Base-by-base conservation (phyloP, 306 rosid species). In the Fragaria iinumae region DNA sequence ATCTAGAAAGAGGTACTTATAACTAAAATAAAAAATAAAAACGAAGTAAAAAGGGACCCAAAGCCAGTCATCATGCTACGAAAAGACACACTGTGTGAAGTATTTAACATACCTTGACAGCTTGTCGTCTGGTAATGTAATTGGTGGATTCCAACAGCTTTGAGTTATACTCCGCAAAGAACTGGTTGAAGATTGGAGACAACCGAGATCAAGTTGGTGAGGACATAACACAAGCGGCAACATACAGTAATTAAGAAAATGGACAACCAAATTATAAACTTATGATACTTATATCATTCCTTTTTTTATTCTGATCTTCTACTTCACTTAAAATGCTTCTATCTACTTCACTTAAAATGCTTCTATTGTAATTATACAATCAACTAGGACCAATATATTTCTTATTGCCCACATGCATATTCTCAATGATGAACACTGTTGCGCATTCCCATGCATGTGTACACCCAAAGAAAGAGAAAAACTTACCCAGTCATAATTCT, bases 81-180 rank as follows among this genome's bases (percentile, higher is more conserved):
- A 56, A 45, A 8, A 63, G 75, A 50, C 38, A 45, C 76, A 38
- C 75, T 76, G 71, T 66, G 34, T 74, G 65, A 52, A 74, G 77
- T 57, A 78, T 45, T 48, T 56, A 36, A 27, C 77, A 68, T 81
- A 95, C 99, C 99, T 95, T 95, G 72, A 95, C 89, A 80, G 99
- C 99, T 85, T 89, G 97, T 76, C 99, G 90, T 87, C 97, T 88
- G 70, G 99, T 95, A 78, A 95, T 95, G 84, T 95, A 95, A 81
- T 95, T 95, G 80, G 93, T 47, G 72, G 99, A 95, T 76, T 95
- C 99, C 84, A 95, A 80, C 77, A 95, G 84, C 96, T 95, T 95
- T 49, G 91, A 89, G 79, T 95, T 92, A 80, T 95, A 95, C 60
- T 95, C 99, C 1, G 86, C 91, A 80, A 95, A 92, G 86, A 95